phyloP scores from a whole-genome alignment of 2,329 filamentous ascomycete genomes.

The Arachnomyces sp. region DNA sequence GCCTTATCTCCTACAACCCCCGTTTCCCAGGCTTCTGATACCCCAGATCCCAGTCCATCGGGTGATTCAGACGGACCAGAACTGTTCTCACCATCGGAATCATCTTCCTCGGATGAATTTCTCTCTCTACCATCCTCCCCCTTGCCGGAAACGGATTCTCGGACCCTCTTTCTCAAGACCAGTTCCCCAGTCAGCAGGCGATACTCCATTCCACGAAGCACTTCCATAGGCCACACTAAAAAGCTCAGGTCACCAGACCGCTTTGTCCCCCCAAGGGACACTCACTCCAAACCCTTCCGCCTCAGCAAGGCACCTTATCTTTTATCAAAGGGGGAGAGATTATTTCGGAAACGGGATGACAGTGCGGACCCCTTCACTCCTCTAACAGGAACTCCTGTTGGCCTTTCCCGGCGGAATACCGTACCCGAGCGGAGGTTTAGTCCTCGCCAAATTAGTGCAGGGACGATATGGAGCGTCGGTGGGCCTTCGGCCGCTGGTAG shows the following conservation, averaged over 20 bases:
- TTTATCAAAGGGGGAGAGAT: conserved; percentile 40
- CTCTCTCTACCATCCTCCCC: conserved; percentile 1
- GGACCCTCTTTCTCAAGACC: too few relatives aligned
- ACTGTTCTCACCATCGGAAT: neutral
- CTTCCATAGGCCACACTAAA: conserved; percentile 10
- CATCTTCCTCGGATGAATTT: conserved; percentile 3
- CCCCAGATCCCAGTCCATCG: too few relatives aligned
- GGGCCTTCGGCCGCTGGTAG: conserved; percentile 52
- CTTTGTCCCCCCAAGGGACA: conserved; percentile 46
- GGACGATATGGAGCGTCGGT: conserved; percentile 69
- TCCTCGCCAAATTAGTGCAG: conserved; percentile 51
- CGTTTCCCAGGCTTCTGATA: neutral
- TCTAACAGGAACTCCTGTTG: conserved; percentile 19
- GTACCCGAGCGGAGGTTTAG: conserved; percentile 15
- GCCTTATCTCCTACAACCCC: neutral
- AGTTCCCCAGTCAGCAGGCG: conserved; percentile 3
- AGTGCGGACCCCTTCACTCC: conserved; percentile 47
- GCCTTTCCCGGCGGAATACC: conserved; percentile 9
- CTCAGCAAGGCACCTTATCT: conserved; percentile 41
- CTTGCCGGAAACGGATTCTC: too few relatives aligned
- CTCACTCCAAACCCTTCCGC: conserved; percentile 41
- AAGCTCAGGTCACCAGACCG: conserved; percentile 43
- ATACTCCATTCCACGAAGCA: conserved; percentile 8
- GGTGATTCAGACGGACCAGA: too few relatives aligned
- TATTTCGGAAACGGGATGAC: conserved; percentile 35